Evolutionary conservation across 225 moss, liverwort and hornwort species (phyloP).

Genomic region (Pseudoscleropodium purum): DNA sequence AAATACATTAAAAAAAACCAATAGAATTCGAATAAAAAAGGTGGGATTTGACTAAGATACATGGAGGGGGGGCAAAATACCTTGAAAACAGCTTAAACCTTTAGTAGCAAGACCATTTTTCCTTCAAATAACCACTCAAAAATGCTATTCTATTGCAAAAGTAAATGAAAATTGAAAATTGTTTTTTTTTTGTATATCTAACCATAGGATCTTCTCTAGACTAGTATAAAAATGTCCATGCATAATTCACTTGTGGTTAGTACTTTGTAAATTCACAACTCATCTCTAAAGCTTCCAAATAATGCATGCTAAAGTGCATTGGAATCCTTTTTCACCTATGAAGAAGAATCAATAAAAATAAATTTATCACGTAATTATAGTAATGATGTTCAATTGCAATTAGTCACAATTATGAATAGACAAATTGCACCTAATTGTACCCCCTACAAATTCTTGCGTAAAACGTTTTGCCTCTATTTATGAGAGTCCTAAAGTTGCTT

Average conservation of each 20-base stretch:
- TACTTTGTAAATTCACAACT: neutral
- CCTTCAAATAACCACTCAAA: neutral
- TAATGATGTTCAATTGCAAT: neutral
- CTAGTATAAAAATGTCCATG: neutral
- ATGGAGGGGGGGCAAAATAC: neutral
- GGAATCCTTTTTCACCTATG: neutral
- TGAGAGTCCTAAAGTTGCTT: fast-evolving
- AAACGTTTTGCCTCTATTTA: neutral
- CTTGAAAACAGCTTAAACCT: fast-evolving
- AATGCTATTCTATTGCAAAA: neutral
- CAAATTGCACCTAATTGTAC: neutral
- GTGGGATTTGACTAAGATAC: fast-evolving
- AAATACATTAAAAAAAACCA: neutral
- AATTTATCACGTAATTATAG: no score
- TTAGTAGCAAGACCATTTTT: neutral
- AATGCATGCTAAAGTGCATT: neutral
- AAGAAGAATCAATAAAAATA: neutral
- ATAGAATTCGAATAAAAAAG: fast-evolving
- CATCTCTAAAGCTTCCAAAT: neutral
- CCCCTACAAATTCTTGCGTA: neutral
- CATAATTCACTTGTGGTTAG: neutral
- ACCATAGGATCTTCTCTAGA: neutral
- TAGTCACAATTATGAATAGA: neutral
- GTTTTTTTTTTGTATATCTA: fast-evolving
- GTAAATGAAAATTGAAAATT: neutral